Conservation (phyloP, 2,329 filamentous ascomycete species). For the Polytolypa hystricis region DNA sequence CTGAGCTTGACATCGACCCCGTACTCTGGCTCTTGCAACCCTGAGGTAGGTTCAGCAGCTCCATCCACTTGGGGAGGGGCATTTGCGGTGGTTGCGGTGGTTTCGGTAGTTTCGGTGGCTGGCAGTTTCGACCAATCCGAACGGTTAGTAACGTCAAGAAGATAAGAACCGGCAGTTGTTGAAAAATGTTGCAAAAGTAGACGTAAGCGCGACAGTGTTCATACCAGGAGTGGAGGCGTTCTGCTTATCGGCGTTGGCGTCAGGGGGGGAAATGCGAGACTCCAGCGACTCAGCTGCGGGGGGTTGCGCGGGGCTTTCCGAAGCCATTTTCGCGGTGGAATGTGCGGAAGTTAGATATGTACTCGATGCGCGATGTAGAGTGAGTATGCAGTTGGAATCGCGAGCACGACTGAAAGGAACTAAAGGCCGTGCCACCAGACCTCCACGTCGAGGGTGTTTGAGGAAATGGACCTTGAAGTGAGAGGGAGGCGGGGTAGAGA, state of each 20-base stretch:
- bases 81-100: constrained; percentile 18
- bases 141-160: constrained; percentile 13
- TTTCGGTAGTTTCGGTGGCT: constrained; percentile 9
- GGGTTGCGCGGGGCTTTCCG: constrained; percentile 20
- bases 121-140: background rate
- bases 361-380: no score
- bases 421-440: no score
- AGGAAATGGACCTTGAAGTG: no score
- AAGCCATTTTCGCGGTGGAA: constrained; percentile 24
- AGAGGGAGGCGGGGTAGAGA: no score
- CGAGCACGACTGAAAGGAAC: no score
- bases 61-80: constrained; percentile 29
- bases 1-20: constrained; percentile 88
- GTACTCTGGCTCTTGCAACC: constrained; percentile 60
- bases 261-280: constrained; percentile 38
- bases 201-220: no score
- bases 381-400: no score
- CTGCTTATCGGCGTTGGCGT: constrained; percentile 16
- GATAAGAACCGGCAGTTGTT: no score
- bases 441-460: no score
- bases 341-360: background rate
- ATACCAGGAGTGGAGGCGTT: no score
- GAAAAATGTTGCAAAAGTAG: no score
- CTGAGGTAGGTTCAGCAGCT: constrained; percentile 30
- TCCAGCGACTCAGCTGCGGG: constrained; percentile 33